These are phyloP conservation scores for Phellinidium pouzarii DNA, from an alignment of 1,284 basidiomycete genomes.

Conservation along the genomic window DNA sequence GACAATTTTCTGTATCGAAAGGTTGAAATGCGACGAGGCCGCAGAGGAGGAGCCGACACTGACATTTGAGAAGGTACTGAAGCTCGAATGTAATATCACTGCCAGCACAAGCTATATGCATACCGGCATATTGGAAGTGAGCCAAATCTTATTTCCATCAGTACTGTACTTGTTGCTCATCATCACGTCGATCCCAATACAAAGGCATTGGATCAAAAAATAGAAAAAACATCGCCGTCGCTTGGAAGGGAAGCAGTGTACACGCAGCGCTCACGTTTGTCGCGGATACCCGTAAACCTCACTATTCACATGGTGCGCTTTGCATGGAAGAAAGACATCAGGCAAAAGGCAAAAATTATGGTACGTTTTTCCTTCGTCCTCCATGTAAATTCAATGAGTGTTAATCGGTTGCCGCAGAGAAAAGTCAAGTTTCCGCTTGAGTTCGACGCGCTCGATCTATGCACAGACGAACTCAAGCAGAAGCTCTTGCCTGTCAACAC, in stretches of 20 bases:
- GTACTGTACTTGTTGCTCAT: too few species aligned
- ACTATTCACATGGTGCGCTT: constrained; percentile 94
- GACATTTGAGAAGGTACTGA: constrained; percentile 70
- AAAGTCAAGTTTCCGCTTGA: constrained; percentile 91
- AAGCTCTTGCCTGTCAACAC: constrained; percentile 69
- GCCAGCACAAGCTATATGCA: constrained; percentile 85
- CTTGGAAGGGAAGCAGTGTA: constrained; percentile 82
- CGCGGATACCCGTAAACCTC: constrained; percentile 80
- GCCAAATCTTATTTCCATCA: neutral
- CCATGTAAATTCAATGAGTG: neutral
- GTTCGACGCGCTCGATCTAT: constrained; percentile 81
- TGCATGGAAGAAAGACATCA: constrained; percentile 89
- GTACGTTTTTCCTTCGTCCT: constrained; percentile 30
- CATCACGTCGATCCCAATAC: too few species aligned
- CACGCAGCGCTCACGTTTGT: constrained; percentile 76
- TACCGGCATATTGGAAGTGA: constrained; percentile 68
- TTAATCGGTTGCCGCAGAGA: constrained; percentile 42
- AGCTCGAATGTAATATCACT: constrained; percentile 92
- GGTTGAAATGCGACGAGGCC: constrained; percentile 74
- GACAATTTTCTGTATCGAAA: constrained; percentile 27
- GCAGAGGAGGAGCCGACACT: constrained; percentile 69
- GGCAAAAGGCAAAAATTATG: constrained; percentile 92
- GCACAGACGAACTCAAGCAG: constrained; percentile 71
- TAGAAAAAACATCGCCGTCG: constrained; percentile 81
- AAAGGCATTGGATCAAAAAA: constrained; percentile 67